Conservation (phyloP, 176 grass and related monocot species). For the Dactylis glomerata region DNA sequence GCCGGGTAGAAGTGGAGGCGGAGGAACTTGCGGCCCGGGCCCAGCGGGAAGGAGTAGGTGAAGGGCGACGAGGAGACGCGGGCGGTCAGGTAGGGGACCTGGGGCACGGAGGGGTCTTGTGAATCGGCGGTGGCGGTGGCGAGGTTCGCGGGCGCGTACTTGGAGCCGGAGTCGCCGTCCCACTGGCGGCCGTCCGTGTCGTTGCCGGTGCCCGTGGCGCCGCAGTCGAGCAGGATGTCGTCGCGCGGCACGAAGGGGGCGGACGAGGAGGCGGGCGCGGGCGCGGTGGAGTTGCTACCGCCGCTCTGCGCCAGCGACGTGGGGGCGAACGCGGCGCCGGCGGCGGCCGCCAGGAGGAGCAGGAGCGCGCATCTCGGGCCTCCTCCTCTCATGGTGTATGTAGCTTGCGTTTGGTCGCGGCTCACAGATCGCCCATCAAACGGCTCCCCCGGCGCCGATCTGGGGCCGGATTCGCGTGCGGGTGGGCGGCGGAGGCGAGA, state of each 20-base stretch:
- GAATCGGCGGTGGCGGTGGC: neutral
- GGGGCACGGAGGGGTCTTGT: slow-evolving; percentile 60
- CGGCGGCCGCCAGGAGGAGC: slow-evolving; percentile 10
- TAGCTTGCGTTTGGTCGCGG: neutral
- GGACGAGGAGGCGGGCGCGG: neutral
- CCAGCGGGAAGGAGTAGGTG: slow-evolving; percentile 89
- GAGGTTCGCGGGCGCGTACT: slow-evolving; percentile 51
- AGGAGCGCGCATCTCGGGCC: neutral
- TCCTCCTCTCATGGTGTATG: neutral
- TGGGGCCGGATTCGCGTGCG: slow-evolving; percentile 7
- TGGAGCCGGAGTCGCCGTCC: slow-evolving; percentile 55
- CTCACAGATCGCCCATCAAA: slow-evolving; percentile 49
- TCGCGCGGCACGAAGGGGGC: slow-evolving; percentile 52
- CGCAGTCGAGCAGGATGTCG: slow-evolving; percentile 82
- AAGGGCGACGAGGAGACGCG: slow-evolving; percentile 58
- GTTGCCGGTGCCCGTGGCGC: slow-evolving; percentile 42
- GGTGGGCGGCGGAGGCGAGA: slow-evolving; percentile 17
- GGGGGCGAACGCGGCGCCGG: slow-evolving; percentile 3
- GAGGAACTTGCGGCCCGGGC: slow-evolving; percentile 68
- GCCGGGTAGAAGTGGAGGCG: slow-evolving; percentile 83
- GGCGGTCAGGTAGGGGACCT: slow-evolving; percentile 73
- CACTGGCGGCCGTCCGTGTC: slow-evolving; percentile 58
- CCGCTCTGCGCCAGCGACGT: slow-evolving; percentile 29
- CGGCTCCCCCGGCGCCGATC: slow-evolving; percentile 30
- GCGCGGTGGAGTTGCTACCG: neutral